Evolutionary conservation across 371 early-diverging fungal species (phyloP).

Genomic region (Zychaea mexicana): DNA sequence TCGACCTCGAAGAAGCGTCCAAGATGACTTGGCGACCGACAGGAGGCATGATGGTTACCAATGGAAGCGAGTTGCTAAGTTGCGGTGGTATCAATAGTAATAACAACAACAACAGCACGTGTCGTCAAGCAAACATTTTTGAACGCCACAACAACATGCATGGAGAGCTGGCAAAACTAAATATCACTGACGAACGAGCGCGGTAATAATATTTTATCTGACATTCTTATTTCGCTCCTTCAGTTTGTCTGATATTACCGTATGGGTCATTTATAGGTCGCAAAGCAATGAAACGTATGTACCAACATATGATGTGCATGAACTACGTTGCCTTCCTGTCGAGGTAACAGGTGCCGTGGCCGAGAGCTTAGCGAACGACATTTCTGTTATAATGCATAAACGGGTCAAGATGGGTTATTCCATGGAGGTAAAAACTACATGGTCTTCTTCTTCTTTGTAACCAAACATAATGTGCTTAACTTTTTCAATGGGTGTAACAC

Average conservation of each 20-base stretch:
- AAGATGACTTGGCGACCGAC: constrained; percentile 66
- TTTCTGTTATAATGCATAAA: constrained; percentile 78
- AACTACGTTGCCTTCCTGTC: background rate
- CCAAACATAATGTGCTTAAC: background rate
- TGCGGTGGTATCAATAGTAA: background rate
- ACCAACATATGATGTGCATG: background rate
- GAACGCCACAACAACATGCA: background rate
- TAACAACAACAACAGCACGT: too few relatives aligned
- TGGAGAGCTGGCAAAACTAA: background rate
- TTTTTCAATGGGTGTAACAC: too few relatives aligned
- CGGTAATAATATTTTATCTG: background rate
- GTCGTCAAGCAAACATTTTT: background rate
- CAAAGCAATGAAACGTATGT: background rate
- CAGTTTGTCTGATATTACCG: background rate
- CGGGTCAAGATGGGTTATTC: constrained; percentile 75
- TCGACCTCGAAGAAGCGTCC: constrained; percentile 62
- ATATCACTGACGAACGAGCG: background rate
- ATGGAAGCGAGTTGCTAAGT: background rate
- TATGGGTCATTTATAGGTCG: background rate
- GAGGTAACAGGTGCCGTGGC: background rate
- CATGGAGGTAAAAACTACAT: constrained; percentile 57
- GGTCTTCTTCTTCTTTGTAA: background rate
- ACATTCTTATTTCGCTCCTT: background rate
- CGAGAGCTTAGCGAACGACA: constrained; percentile 58
- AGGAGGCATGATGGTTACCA: constrained; percentile 44